These are phyloP conservation scores for Filosporella fistucella DNA, from an alignment of 495 filamentous ascomycete species.

Conservation along the genomic window DNA sequence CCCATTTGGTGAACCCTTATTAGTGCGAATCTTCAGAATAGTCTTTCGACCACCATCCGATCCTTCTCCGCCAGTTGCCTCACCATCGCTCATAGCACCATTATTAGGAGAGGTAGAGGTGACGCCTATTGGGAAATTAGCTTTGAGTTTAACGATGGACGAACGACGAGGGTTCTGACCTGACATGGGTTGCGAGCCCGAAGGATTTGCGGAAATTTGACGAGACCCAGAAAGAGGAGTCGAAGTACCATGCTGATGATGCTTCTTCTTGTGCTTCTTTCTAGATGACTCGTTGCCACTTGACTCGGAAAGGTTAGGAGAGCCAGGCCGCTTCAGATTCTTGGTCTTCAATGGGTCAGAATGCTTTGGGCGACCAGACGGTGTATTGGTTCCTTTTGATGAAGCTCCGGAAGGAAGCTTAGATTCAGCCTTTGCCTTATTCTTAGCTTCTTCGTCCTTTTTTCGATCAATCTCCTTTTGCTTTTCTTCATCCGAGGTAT, in stretches of 20 bases:
- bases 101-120: slow-evolving; percentile 30
- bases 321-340: slow-evolving; percentile 78
- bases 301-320: slow-evolving; percentile 78
- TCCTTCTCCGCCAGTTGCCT: slow-evolving; percentile 71
- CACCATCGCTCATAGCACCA: slow-evolving; percentile 75
- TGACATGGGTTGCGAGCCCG: slow-evolving; percentile 23
- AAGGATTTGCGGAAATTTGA: slow-evolving; percentile 43
- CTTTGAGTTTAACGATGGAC: slow-evolving; percentile 32
- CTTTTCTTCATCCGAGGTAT: slow-evolving; percentile 63
- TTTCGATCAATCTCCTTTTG: slow-evolving; percentile 62
- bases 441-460: slow-evolving; percentile 35
- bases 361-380: slow-evolving; percentile 56
- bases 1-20: slow-evolving; percentile 19
- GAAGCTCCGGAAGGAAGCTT: slow-evolving; percentile 53
- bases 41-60: slow-evolving; percentile 55
- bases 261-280: slow-evolving; percentile 81
- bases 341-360: slow-evolving; percentile 51
- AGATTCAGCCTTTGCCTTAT: slow-evolving; percentile 29
- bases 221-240: slow-evolving; percentile 54
- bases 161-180: slow-evolving; percentile 31
- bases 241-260: slow-evolving; percentile 40
- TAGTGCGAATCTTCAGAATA: slow-evolving; percentile 57
- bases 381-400: slow-evolving; percentile 70
- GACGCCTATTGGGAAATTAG: slow-evolving; percentile 32
- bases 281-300: slow-evolving; percentile 85